Base-by-base conservation (phyloP, 83 land plant genomes). In the Picea abies region DNA sequence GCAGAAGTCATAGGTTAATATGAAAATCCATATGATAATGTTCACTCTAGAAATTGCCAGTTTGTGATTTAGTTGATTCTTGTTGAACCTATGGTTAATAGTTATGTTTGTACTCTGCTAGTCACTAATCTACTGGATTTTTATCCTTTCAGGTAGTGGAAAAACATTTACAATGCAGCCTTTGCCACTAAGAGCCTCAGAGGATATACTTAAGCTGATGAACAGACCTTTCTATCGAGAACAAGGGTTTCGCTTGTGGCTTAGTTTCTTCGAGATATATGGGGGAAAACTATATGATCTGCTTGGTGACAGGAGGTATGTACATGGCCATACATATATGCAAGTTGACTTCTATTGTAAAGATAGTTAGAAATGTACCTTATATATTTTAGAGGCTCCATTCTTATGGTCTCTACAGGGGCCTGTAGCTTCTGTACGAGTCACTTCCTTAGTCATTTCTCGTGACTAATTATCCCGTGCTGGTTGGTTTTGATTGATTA, bases 101-200 rank as follows among this genome's bases (percentile, higher is more conserved):
- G 9, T n/a, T 4, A 52, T 52, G 49, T n/a, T 72, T 41, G 5
- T 71, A 68, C 41, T 39, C 35, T 71, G 76, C 2, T 3, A n/a
- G 20, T 39, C 22, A 19, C 56, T 6, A 41, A 9, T 73, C 22
- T 72, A 20, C 15, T 73, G n/a, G 15, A 76, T 58, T 9, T 52
- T 65, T 77, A 56, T 32, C 0, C 52, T 85, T 85, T 49, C 93
- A 95, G 98, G 98, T 47, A 95, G 98, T 91, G 99, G 98, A 25
- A 97, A 97, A 84, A 97, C 99, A 66, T 97, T 83, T 79, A 97
- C 99, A 26, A 97, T 97, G 99, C 96, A 97, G 82, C 99, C 99
- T 15, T 80, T 97, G 63, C 99, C 99, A 64, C 92, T 97, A 3
- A 90, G 94, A 85, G 99, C 99, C 78, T 88, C 91, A 35, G 90